phyloP scores from a whole-genome alignment of 2,329 filamentous ascomycete genomes.

The Diaporthe sp. region DNA sequence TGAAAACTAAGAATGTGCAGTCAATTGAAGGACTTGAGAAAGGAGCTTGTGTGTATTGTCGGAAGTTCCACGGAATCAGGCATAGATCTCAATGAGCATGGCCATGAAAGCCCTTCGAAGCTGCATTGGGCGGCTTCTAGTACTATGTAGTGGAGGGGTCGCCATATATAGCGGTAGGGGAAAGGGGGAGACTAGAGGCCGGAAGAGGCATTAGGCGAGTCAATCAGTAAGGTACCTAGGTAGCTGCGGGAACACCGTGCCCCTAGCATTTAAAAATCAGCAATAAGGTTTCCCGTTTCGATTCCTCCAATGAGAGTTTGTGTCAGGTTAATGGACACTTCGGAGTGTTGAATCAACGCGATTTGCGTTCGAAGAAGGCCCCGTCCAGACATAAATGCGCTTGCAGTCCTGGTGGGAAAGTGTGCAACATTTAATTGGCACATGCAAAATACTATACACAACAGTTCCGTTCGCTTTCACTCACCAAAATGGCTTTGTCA shows the following conservation, averaged over 20 bases:
- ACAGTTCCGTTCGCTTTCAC: neutral
- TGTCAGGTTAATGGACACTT: neutral
- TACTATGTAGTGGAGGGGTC: too few relatives aligned
- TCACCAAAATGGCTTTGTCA: constrained; percentile 4
- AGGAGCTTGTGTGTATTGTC: neutral
- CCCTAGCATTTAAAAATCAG: neutral
- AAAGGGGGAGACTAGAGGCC: neutral
- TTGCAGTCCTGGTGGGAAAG: too few relatives aligned
- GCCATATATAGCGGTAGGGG: neutral
- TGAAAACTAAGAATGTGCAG: neutral
- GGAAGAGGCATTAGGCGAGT: neutral
- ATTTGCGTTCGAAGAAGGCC: neutral
- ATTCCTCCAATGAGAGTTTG: constrained; percentile 20
- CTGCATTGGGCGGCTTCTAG: neutral
- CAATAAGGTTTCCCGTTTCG: constrained; percentile 6
- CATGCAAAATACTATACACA: neutral
- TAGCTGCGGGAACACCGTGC: neutral
- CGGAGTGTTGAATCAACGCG: neutral
- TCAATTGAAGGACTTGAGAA: neutral
- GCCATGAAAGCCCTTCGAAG: neutral
- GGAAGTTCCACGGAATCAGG: neutral
- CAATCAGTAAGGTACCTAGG: neutral
- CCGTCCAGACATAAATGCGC: neutral
- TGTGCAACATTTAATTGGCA: neutral
- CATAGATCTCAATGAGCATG: neutral